phyloP scores from a whole-genome alignment of 371 early-diverging fungal genomes.

The Vairimorpha ceranae region DNA sequence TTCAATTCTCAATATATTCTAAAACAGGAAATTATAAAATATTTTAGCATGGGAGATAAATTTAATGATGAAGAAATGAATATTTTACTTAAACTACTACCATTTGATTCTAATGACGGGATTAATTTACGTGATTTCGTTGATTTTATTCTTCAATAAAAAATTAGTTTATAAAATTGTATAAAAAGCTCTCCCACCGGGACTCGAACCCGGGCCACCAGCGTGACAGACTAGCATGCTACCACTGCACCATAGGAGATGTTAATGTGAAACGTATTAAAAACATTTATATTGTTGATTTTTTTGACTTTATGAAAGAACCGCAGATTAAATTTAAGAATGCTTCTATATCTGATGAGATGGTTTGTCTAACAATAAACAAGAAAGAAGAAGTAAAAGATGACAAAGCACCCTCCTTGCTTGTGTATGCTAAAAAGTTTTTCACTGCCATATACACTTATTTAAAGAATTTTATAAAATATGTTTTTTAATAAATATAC shows the following conservation, averaged over 20 bases:
- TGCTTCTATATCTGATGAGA: neutral
- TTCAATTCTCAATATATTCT: constrained; percentile 6
- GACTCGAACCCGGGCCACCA: constrained; percentile 63
- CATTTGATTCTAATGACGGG: constrained; percentile 12
- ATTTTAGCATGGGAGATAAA: constrained; percentile 28
- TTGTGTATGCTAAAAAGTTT: too few species aligned
- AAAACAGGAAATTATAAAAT: constrained; percentile 14
- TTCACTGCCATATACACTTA: too few species aligned
- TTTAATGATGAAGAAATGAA: constrained; percentile 34
- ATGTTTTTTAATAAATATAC: too few species aligned
- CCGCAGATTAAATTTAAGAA: neutral
- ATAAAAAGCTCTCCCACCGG: constrained; percentile 61
- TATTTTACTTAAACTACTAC: constrained; percentile 1
- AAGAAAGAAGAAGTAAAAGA: too few species aligned
- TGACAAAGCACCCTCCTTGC: too few species aligned
- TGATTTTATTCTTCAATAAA: neutral
- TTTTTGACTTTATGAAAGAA: too few species aligned
- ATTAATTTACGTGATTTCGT: neutral
- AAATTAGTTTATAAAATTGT: neutral
- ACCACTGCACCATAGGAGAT: constrained; percentile 63
- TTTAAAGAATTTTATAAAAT: too few species aligned
- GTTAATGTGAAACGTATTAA: neutral
- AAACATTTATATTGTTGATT: neutral
- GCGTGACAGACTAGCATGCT: constrained; percentile 62
- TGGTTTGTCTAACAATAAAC: neutral